phyloP scores from a whole-genome alignment of 805 yeast genomes.

The Kuraishia borneana region DNA sequence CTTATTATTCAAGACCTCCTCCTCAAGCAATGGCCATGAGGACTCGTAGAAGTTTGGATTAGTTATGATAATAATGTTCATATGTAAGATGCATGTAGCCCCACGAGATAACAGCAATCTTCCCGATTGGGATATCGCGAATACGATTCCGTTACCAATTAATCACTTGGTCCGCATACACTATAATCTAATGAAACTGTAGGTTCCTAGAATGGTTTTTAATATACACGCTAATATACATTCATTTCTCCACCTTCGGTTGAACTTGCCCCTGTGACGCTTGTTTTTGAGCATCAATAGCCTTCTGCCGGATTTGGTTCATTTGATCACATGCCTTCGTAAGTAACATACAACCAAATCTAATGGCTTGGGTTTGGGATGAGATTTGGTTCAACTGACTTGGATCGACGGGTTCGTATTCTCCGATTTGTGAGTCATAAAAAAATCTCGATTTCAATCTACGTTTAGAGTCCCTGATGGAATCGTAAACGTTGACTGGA shows the following conservation, averaged over 20 bases:
- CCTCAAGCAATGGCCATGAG: not conserved
- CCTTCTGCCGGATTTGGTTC: conserved; percentile 59
- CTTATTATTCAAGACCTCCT: no score
- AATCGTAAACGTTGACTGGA: conserved; percentile 20
- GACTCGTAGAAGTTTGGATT: no score
- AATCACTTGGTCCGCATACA: no score
- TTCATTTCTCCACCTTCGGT: not conserved
- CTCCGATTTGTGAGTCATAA: conserved; percentile 32
- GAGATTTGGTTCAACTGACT: conserved; percentile 73
- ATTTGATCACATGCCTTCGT: conserved; percentile 82
- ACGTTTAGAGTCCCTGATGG: conserved; percentile 18
- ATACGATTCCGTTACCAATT: no score
- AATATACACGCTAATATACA: no score
- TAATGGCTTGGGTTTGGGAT: conserved; percentile 76
- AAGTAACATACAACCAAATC: conserved; percentile 86
- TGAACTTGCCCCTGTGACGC: not conserved
- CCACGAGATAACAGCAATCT: no score
- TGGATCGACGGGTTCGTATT: conserved; percentile 60
- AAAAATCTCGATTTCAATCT: conserved; percentile 38
- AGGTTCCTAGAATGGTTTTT: no score
- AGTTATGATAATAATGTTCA: no score
- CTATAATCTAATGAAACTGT: no score
- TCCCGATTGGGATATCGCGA: no score
- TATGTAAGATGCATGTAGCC: no score
- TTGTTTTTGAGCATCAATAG: conserved; percentile 35